Evolutionary conservation across 2,329 filamentous ascomycete species (phyloP), one percentile per base, ranked within the genome.

Genomic region (Aschersonia sp.): DNA sequence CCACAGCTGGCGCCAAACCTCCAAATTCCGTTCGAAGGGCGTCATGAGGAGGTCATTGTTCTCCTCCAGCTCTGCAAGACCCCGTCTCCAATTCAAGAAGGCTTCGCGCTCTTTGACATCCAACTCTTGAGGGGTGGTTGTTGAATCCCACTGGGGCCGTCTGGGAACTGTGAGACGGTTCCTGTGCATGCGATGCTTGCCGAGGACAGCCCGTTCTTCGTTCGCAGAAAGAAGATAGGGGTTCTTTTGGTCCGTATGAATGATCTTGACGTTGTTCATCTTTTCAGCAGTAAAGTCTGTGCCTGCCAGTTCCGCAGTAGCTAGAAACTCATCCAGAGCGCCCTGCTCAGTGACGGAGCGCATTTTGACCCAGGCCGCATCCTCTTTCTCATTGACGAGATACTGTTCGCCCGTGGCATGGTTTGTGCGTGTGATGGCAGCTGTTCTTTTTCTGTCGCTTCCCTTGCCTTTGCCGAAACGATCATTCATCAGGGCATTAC

Each of bases 261-360:
- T 95, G 62, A 98, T 95, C 72, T 95, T 95, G 67, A 97, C 85
- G 61, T 94, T 97, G 69, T 90, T 97, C 79, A 94, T 85, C 76
- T 97, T 97, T 72, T 97, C 89, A 31, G 92, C 94, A 1, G 90
- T 97, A 66, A 98, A 98, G 63, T 98, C 92, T 55, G 92, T 98
- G 54, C 88, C 90, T n/a, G 92, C 92, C 56, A 98, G 72, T 68
- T 97, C 89, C 53, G 92, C 94, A 2, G 92, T 98, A 49, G 84
- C 86, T 53, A 98, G 72, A 65, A 98, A 98, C 66, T 98, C 92
- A 65, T 98, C 92, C 52, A 98, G 79, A 43, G 89, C 89, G 55
- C 84, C 89, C 67, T 98, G 92, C 71, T 98, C 87, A 5, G 92
- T 98, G 56, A 98, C 86, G 64, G 87, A 95, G 70, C 90, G 87